Conservation (phyloP, 2,329 filamentous ascomycete species). For the Sphaerulina vaccinii region DNA sequence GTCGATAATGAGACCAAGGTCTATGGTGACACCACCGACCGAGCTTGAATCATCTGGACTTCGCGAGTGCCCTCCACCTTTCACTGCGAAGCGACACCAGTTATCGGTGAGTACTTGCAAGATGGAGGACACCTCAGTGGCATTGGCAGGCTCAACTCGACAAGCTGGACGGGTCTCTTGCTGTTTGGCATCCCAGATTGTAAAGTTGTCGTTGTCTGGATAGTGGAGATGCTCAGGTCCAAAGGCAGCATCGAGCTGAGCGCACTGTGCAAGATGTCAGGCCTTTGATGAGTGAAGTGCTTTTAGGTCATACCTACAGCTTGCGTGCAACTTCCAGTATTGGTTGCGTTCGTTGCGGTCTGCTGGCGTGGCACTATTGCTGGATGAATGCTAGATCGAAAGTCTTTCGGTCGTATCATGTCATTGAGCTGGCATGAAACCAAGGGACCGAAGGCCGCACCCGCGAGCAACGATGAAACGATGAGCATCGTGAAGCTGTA, state of each 20-base stretch:
- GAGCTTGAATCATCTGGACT: neutral
- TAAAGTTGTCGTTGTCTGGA: neutral
- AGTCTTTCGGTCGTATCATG: too few species aligned
- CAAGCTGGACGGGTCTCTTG: neutral
- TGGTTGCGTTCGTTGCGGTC: too few species aligned
- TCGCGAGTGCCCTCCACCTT: conserved; percentile 47
- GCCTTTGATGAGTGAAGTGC: too few species aligned
- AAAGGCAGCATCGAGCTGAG: neutral
- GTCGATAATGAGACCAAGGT: neutral
- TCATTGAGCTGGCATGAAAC: too few species aligned
- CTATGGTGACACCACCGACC: neutral
- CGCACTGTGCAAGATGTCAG: too few species aligned
- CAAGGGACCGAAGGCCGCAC: too few species aligned
- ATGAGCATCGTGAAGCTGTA: too few species aligned
- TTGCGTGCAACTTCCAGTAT: too few species aligned
- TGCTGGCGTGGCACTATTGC: too few species aligned
- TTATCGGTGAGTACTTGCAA: neutral
- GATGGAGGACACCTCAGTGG: neutral
- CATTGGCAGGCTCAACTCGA: neutral
- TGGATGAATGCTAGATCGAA: too few species aligned
- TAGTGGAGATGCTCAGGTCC: neutral
- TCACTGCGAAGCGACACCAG: conserved; percentile 51
- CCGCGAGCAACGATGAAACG: too few species aligned
- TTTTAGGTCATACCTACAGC: too few species aligned
- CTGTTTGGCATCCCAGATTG: neutral